Evolutionary conservation across 2,329 filamentous ascomycete genomes (phyloP).

Genomic region (Neoascochyta sp.): DNA sequence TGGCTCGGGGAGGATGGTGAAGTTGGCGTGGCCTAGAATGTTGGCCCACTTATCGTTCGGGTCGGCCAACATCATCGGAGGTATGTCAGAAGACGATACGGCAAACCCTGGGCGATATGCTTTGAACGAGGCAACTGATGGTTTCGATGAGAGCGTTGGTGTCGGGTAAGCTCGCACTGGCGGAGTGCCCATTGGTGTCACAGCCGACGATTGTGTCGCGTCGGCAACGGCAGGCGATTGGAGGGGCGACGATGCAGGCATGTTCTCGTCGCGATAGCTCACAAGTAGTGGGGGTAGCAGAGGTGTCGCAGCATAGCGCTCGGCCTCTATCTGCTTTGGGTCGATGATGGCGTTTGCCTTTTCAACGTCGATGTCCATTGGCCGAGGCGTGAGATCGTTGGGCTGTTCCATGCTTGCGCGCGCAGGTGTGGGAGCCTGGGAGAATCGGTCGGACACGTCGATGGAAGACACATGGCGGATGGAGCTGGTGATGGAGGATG

Average conservation of each 20-base stretch:
- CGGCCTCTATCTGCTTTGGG: slow-evolving; percentile 48
- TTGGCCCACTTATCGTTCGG: slow-evolving; percentile 79
- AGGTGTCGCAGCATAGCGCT: slow-evolving; percentile 72
- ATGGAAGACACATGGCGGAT: slow-evolving; percentile 43
- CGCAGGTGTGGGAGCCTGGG: slow-evolving; percentile 20
- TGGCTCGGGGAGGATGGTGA: slow-evolving; percentile 77
- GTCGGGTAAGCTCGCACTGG: slow-evolving; percentile 53
- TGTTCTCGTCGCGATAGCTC: slow-evolving; percentile 50
- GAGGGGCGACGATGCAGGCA: slow-evolving; percentile 70
- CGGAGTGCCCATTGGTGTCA: slow-evolving; percentile 49
- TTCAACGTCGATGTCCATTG: slow-evolving; percentile 34
- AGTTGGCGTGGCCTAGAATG: slow-evolving; percentile 87
- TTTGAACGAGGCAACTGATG: slow-evolving; percentile 73
- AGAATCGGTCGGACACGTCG: slow-evolving; percentile 35
- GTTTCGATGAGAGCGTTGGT: slow-evolving; percentile 71
- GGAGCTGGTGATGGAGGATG: slow-evolving; percentile 70
- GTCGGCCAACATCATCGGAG: slow-evolving; percentile 63
- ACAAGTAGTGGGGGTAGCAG: slow-evolving; percentile 78
- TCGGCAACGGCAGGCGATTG: slow-evolving; percentile 76
- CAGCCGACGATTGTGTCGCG: slow-evolving; percentile 44
- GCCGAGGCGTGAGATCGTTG: slow-evolving; percentile 25
- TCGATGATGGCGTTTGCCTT: slow-evolving; percentile 48
- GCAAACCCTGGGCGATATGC: slow-evolving; percentile 40
- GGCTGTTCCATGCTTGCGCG: slow-evolving; percentile 36
- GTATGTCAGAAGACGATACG: slow-evolving; percentile 55